phyloP scores from a whole-genome alignment of 208 protist genomes.

The Jaenimonas drosophilae region DNA sequence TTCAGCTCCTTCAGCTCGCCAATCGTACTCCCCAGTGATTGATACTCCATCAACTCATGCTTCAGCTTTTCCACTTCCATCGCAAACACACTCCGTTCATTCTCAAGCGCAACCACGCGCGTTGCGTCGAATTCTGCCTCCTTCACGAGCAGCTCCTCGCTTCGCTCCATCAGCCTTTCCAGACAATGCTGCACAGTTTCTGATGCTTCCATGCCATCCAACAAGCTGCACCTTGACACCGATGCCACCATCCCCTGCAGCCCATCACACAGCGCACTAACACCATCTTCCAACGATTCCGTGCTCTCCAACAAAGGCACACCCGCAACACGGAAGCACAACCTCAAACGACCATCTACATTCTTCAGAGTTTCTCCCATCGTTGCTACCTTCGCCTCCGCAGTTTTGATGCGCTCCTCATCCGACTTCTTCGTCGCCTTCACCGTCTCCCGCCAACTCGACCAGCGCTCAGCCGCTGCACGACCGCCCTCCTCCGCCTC shows the following conservation, averaged over 20 bases:
- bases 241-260: too few relatives aligned
- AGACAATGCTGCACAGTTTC: not conserved
- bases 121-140: not conserved
- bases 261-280: not conserved
- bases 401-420: not conserved
- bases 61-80: not conserved
- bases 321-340: too few relatives aligned
- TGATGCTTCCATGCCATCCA: too few relatives aligned
- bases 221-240: too few relatives aligned
- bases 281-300: not conserved
- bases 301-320: not conserved
- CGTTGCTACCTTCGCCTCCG: too few relatives aligned
- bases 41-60: not conserved
- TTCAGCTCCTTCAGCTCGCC: constrained; percentile 25
- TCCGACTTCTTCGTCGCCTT: not conserved
- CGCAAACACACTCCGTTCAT: too few relatives aligned
- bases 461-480: too few relatives aligned
- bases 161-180: not conserved
- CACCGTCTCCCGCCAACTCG: too few relatives aligned
- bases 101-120: constrained; percentile 1
- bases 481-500: too few relatives aligned
- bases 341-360: too few relatives aligned
- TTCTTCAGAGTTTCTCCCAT: too few relatives aligned
- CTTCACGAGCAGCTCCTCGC: not conserved
- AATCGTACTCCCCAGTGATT: not conserved